Evolutionary conservation across 192 early-diverging fungal species (phyloP), one percentile per base, ranked within the genome.

Genomic region (Powellomyces hirtus): DNA sequence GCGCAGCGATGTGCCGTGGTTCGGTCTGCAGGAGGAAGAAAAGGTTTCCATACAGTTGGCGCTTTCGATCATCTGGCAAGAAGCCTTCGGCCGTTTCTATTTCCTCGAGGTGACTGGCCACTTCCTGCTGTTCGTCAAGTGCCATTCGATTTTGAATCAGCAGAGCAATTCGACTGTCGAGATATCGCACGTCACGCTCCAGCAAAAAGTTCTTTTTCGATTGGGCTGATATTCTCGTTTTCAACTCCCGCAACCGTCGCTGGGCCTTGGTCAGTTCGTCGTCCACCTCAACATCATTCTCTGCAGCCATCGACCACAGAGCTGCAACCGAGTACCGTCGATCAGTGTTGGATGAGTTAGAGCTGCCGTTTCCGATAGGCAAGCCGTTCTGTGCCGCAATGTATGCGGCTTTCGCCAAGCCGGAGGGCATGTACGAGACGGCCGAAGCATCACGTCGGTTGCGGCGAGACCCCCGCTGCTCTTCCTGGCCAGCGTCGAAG

Each of bases 141-240:
- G 92, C 92, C 90, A 95, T 97, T 57, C 93, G 84, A 72, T 94
- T 95, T 77, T 93, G 92, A 78, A 97, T 94, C 58, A 97, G 75
- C 34, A 97, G 77, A 0, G 92, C 94, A 68, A 97, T 97, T 24
- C 94, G 81, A 52, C 87, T 88, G 81, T 97, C 94, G 13, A 97
- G 79, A 66, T 93, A 94, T 40, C 94, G 87, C 42, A 95, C 93
- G 79, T 96, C 94, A 52, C 92, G 82, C 68, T 96, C 94, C 8
- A 95, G 84, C 66, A 93, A 76, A 83, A 96, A 96, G 81, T 96
- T 96, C 73, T 90, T 93, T 76, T 96, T 96, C 13, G 92, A 94
- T 75, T 96, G 94, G 18, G 88, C 75, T n/a, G 94, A 96, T 46
- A 96, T 95, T 46, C 88, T 84, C 36, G 86, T 79, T 77, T 96